Percentiles rank a stretch among this genome's conserved stretches.
phyloP scores from a whole-genome alignment of 2,329 filamentous ascomycete species.

The Scortechinia acanthostroma region DNA sequence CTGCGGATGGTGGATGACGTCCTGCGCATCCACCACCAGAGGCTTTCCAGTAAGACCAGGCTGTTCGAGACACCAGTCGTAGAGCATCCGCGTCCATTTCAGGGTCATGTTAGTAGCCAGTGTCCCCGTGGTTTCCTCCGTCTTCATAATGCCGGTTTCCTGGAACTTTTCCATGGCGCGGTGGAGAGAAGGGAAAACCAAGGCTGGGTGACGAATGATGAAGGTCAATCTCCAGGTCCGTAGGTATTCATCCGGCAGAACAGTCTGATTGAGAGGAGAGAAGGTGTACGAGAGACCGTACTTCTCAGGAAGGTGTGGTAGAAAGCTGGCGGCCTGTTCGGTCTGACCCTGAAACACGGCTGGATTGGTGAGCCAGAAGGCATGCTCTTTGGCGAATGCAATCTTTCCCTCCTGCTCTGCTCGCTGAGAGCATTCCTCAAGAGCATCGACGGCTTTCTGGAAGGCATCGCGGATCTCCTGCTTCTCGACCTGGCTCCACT shows the following conservation, averaged over 20 bases:
- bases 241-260: not conserved
- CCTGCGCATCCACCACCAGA: not conserved
- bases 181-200: not conserved
- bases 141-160: not conserved
- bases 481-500: slow-evolving; percentile 17
- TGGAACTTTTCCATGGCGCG: not conserved
- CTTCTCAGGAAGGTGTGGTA: not conserved
- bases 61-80: not conserved
- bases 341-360: not conserved
- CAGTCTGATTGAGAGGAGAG: not conserved
- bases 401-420: slow-evolving; percentile 14
- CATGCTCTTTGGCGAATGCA: slow-evolving; percentile 25
- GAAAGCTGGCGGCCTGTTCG: not conserved
- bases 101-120: not conserved
- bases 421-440: slow-evolving; percentile 12
- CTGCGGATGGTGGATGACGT: not conserved
- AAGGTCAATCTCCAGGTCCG: not conserved
- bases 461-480: slow-evolving; percentile 10
- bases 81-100: not conserved
- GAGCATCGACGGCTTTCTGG: slow-evolving; percentile 14
- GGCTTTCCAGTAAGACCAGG: not conserved
- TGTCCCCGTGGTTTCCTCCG: not conserved
- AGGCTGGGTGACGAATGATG: not conserved
- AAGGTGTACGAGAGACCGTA: not conserved
- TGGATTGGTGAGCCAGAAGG: slow-evolving; percentile 17